phyloP scores from a whole-genome alignment of 2,329 filamentous ascomycete species.

The Fusarium haematococcum region DNA sequence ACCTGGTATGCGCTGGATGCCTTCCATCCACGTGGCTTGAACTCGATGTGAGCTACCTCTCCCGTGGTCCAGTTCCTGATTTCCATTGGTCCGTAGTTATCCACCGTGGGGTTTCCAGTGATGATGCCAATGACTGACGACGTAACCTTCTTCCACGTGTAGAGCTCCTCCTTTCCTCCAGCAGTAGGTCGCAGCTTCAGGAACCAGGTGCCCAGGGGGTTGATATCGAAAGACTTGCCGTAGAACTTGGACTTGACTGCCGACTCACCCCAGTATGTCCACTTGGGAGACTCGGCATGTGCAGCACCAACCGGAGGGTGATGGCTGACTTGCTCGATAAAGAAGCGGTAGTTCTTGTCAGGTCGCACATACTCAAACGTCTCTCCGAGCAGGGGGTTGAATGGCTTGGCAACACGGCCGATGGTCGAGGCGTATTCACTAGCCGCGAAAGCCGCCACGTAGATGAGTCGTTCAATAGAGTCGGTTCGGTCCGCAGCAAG shows the following conservation, averaged over 20 bases:
- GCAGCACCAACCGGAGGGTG: conserved; percentile 95
- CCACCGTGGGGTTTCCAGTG: conserved; percentile 94
- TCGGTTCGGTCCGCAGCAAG: conserved; percentile 86
- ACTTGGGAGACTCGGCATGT: conserved; percentile 90
- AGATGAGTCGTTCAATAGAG: conserved; percentile 91
- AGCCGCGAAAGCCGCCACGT: conserved; percentile 94
- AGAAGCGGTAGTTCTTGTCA: conserved; percentile 98
- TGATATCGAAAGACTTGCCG: conserved; percentile 97
- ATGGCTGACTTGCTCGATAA: conserved; percentile 98
- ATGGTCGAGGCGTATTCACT: conserved; percentile 98
- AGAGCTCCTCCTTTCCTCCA: conserved; percentile 85
- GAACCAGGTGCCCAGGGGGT: conserved; percentile 97
- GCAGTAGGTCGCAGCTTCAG: conserved; percentile 81
- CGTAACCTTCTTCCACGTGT: conserved; percentile 99
- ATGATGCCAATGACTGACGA: conserved; percentile 99
- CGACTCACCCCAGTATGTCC: conserved; percentile 98
- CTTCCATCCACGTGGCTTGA: conserved; percentile 97
- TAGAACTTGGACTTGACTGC: conserved; percentile 97
- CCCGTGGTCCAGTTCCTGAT: conserved; percentile 98
- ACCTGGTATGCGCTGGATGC: conserved; percentile 92
- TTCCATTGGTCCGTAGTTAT: conserved; percentile 98
- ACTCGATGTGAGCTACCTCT: conserved; percentile 88
- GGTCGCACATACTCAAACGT: conserved; percentile 97
- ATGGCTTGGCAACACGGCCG: conserved; percentile 95
- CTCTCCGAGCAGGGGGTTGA: conserved; percentile 95